Evolutionary conservation across 768 basidiomycete genomes (phyloP), one percentile per base, ranked within the genome.

Genomic region (Leccinum imitatum): DNA sequence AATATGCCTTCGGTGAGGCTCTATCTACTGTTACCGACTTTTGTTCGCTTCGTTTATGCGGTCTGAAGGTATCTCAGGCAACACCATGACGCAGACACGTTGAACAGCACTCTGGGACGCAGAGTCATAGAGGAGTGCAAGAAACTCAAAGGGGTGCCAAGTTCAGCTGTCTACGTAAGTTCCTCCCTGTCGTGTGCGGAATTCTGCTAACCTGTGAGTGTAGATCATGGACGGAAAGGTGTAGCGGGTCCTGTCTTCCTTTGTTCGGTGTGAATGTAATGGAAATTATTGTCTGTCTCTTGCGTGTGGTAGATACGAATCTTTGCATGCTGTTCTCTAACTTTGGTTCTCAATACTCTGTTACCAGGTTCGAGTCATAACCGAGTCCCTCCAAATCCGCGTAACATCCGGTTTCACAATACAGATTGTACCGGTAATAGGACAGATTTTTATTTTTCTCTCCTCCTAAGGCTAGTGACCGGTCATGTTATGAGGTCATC

Each of bases 101-200:
- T 90, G 55, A 80, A 82, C 35, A 78, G 82, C 3, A 77, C 81
- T 10, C 67, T 76, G 50, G 84, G 82, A 2, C 72, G 72, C 50
- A 89, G 87, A 67, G 80, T 82, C 1, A 73, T 82, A 30, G 78
- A 78, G 41, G 87, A 90, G 67, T 91, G 89, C 68, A 84, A 78
- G 71, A 87, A 85, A 65, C 76, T 86, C 55, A 87, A 84, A 62
- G 79, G 80, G 14, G 23, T 73, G 72, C 55, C 78, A 73, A 65
- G 71, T 78, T 53, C 75, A 14, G 57, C 75, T n/a, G 39, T 59
- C 61, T 55, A 69, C 21, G 68, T 71, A 59, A 19, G 69, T 66
- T 27, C 31, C 25, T 51, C 6, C 21, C 1, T 17, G 7, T 9
- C 1, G 10, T 50, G 3, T 31, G 17, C 15, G 27, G 33, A 31